Evolutionary conservation across 192 early-diverging fungal species (phyloP), one percentile per base, ranked within the genome.

Genomic region (Backusella parvicylindrica): DNA sequence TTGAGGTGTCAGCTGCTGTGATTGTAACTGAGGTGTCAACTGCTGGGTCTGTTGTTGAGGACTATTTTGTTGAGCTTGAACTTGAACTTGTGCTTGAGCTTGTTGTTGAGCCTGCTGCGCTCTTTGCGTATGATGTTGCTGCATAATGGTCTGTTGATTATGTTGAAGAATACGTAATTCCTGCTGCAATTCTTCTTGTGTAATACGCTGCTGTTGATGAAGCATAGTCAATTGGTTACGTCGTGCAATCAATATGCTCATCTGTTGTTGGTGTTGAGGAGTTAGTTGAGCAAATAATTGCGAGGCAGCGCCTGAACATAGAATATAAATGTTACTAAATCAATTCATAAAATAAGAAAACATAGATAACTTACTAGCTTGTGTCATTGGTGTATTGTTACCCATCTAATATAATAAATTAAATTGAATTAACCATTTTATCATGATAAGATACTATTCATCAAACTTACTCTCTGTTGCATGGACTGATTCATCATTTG

Each of bases 11-110:
- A 21, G 16, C 68, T 30, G 41, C 50, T 66, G 70, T 13, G 78
- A 74, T 53, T 75, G 73, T 7, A 70, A 41, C 53, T 78, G 77
- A 28, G 77, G 64, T 36, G 68, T 72, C 32, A 66, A 49, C 40
- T 79, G 77, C 33, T 49, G 47, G 26, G 49, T 30, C 50, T 49
- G 43, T 3, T 33, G 33, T 15, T 49, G 47, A 56, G 41, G 68
- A 70, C 31, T 43, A 41, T 18, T 31, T 60, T 72, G 70, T 31
- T 74, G 72, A 3, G 37, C 70, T 35, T 72, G 70, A 0, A 37
- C 70, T 35, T 72, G 70, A 0, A 37, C 65, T 18, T 72, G 70
- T 11, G 23, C 43, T 56, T 72, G 70, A 33, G 43, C 30, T 3
- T 60, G 49, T 4, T 28, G 26, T 66, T 74, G 72, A 13, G 38